Percentiles rank a stretch among this genome's conserved stretches.
These are phyloP conservation scores for Nothopassalora personata DNA, from an alignment of 2,329 filamentous ascomycete genomes.

Conservation along the genomic window DNA sequence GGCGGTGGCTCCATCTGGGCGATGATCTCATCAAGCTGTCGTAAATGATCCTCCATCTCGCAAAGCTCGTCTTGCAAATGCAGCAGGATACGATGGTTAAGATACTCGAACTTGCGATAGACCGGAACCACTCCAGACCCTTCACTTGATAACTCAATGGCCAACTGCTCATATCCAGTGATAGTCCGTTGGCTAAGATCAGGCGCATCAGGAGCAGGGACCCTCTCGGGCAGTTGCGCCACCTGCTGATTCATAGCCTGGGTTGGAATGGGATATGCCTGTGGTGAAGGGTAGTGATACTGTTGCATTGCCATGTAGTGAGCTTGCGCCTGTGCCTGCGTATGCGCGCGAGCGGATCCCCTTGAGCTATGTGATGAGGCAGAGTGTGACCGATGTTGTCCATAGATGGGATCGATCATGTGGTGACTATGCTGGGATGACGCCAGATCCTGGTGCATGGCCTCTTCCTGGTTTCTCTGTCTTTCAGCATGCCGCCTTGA, in stretches of 20 bases:
- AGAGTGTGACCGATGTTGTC: constrained; percentile 25
- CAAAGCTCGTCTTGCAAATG: constrained; percentile 80
- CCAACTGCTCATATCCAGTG: constrained; percentile 59
- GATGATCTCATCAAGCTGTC: constrained; percentile 59
- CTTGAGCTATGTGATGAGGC: constrained; percentile 22
- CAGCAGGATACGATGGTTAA: constrained; percentile 77
- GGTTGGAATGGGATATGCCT: constrained; percentile 9
- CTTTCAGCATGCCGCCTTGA: constrained; percentile 13
- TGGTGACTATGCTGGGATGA: constrained; percentile 21
- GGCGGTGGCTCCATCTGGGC: constrained; percentile 33
- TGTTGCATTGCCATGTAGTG: constrained; percentile 26
- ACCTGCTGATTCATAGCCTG: constrained; percentile 14
- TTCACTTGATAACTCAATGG: constrained; percentile 46
- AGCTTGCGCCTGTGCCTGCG: constrained; percentile 21
- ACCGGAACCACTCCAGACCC: constrained; percentile 48
- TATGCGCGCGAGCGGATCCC: constrained; percentile 22
- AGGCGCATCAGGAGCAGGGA: constrained; percentile 29
- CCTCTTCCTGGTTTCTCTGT: constrained; percentile 22
- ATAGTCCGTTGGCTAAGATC: constrained; percentile 28
- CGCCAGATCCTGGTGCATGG: constrained; percentile 22
- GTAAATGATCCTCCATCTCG: constrained; percentile 74
- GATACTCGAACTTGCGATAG: constrained; percentile 74
- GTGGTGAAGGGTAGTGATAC: constrained; percentile 23
- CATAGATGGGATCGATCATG: constrained; percentile 18
- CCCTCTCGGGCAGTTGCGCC: constrained; percentile 14